phyloP scores from a whole-genome alignment of 768 basidiomycete genomes.

The Royoungia palumana region DNA sequence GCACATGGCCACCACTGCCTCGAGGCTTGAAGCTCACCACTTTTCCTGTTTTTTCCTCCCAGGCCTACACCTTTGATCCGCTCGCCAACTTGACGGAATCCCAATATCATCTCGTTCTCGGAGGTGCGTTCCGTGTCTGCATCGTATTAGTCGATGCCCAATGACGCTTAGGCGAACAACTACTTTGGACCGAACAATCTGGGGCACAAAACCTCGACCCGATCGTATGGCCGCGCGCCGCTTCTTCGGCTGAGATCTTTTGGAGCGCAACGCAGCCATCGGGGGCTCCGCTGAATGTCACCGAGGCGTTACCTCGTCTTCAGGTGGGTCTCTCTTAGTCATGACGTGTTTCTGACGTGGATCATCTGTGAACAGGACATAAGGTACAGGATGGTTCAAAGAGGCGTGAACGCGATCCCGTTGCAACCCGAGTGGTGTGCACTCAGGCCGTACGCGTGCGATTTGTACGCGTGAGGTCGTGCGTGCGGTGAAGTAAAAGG shows the following conservation, averaged over 20 bases:
- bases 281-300: conserved; percentile 32
- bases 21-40: not conserved
- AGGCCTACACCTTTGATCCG: conserved; percentile 44
- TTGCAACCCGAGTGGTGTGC: conserved; percentile 62
- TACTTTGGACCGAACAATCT: conserved; percentile 48
- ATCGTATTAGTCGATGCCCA: not conserved
- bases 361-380: conserved; percentile 32
- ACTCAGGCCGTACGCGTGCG: conserved; percentile 44
- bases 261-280: conserved; percentile 45
- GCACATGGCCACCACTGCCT: too few relatives aligned
- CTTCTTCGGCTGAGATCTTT: conserved; percentile 49
- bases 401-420: conserved; percentile 45
- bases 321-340: conserved; percentile 27
- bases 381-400: conserved; percentile 45
- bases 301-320: conserved; percentile 47
- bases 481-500: too few relatives aligned
- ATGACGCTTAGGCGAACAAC: conserved; percentile 30
- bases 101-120: conserved; percentile 38
- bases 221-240: conserved; percentile 47
- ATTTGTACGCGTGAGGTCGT: conserved; percentile 26
- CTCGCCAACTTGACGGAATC: conserved; percentile 37
- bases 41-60: too few relatives aligned
- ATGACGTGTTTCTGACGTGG: not conserved
- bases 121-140: conserved; percentile 19
- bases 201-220: conserved; percentile 42